A percentile compares a stretch with the other conserved stretches of the same genome.
Evolutionary conservation across 2,329 filamentous ascomycete genomes (phyloP).

Genomic region (Fusarium musae): DNA sequence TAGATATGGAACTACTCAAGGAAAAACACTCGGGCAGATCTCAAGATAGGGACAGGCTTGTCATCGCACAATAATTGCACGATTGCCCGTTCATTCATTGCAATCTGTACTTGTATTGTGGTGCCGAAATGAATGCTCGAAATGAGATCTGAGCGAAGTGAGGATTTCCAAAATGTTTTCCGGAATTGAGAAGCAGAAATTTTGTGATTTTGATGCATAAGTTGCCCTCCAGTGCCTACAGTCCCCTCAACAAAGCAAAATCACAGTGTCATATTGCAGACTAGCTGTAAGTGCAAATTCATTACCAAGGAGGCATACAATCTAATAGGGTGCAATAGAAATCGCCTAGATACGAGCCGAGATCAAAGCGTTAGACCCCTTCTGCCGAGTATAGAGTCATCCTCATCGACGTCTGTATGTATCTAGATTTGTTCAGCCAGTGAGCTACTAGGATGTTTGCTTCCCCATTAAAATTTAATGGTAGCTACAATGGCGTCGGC

Average conservation of each 20-base stretch:
- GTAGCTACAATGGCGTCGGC: not conserved
- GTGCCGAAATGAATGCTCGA: not conserved
- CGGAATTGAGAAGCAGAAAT: not conserved
- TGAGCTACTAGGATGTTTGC: not conserved
- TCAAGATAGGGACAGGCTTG: not conserved
- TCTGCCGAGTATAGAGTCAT: not conserved
- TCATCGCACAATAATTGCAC: not conserved
- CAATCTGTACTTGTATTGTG: not conserved
- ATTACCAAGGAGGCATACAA: not conserved
- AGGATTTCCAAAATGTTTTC: not conserved
- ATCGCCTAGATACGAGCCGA: not conserved
- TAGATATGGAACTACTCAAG: not conserved
- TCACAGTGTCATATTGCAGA: not conserved
- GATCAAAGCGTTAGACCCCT: not conserved
- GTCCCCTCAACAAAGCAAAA: not conserved
- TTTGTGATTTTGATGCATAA: not conserved
- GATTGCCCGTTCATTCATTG: not conserved
- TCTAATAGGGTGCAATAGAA: not conserved
- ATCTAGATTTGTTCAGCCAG: not conserved
- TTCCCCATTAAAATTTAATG: not conserved
- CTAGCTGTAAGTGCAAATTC: not conserved
- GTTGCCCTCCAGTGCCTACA: not conserved
- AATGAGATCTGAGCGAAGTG: not conserved
- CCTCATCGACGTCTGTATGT: not conserved
- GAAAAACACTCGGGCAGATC: not conserved